Percentiles rank a stretch among this genome's conserved stretches.
Conservation (phyloP, 805 yeast genomes). For the Wickerhamomyces bovis region DNA sequence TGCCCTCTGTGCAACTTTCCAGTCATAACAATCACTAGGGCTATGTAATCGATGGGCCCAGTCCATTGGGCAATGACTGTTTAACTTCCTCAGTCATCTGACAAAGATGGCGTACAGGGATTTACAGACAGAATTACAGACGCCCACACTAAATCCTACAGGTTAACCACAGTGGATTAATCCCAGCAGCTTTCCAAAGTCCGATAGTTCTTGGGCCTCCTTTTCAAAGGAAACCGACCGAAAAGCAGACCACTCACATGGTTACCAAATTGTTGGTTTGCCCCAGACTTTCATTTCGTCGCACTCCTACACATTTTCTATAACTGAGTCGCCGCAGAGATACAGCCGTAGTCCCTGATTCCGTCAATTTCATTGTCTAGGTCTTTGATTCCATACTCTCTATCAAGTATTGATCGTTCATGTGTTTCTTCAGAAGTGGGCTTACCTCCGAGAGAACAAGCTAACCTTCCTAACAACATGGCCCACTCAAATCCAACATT, state of each 20-base stretch:
- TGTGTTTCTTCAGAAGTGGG: neutral
- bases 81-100: no score
- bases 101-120: no score
- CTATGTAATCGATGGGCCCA: no score
- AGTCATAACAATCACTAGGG: no score
- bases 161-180: neutral
- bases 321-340: neutral
- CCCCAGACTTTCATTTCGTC: neutral
- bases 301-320: neutral
- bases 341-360: neutral
- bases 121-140: no score
- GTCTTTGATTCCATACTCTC: neutral
- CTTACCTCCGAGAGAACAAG: neutral
- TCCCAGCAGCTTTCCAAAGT: neutral
- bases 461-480: neutral
- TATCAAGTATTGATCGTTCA: neutral
- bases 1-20: no score
- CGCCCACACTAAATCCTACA: no score
- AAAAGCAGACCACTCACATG: neutral
- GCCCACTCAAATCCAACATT: neutral
- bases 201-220: neutral
- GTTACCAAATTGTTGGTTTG: neutral
- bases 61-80: no score
- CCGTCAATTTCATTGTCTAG: no score
- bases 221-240: neutral